A percentile compares a stretch with the other conserved stretches of the same genome.
phyloP scores from a whole-genome alignment of 1,284 basidiomycete genomes.

The Polyporus tsugae region DNA sequence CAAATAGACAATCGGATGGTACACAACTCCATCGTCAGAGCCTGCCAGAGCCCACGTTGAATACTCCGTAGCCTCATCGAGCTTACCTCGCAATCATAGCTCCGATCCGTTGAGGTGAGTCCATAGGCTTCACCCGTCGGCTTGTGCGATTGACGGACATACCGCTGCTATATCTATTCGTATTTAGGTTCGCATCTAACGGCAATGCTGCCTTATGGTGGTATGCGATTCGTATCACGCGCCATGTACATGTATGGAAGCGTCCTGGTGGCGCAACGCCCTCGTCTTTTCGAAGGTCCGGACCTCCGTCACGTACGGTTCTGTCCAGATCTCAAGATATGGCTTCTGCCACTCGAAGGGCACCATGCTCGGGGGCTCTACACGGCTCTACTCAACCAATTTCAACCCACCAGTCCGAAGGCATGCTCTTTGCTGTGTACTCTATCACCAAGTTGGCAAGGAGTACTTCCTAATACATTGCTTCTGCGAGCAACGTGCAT shows the following conservation, averaged over 20 bases:
- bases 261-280: background rate
- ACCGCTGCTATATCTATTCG: background rate
- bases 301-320: background rate
- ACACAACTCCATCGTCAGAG: too few relatives aligned
- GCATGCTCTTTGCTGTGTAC: too few relatives aligned
- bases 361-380: too few relatives aligned
- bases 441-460: too few relatives aligned
- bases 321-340: too few relatives aligned
- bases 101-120: background rate
- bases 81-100: background rate
- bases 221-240: background rate
- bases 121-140: background rate
- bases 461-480: too few relatives aligned
- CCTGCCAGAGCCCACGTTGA: too few relatives aligned
- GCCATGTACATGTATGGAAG: background rate
- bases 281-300: background rate
- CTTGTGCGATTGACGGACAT: background rate
- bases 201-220: background rate
- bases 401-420: background rate
- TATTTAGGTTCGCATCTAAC: background rate
- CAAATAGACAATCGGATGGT: too few relatives aligned
- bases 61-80: too few relatives aligned
- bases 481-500: too few relatives aligned
- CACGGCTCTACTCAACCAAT: background rate
- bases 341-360: too few relatives aligned